A percentile compares a stretch with the other conserved stretches of the same genome.
phyloP scores from a whole-genome alignment of 345 rosid genomes.

The Dipteronia dyeriana region DNA sequence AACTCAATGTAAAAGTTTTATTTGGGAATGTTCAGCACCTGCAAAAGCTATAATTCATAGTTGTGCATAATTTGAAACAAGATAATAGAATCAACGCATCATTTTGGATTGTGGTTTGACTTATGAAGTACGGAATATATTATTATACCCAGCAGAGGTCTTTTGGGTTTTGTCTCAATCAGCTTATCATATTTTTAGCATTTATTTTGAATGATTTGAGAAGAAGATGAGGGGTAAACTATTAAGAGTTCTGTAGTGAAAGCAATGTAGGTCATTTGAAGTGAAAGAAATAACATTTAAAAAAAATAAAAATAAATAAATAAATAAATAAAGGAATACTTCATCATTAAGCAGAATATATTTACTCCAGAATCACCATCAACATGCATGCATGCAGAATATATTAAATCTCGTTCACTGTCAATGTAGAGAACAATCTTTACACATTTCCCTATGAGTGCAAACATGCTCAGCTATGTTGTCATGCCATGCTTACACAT shows the following conservation, averaged over 20 bases:
- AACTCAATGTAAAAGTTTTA: neutral
- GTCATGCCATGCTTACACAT: neutral
- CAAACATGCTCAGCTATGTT: constrained; percentile 3
- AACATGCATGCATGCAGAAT: too few relatives aligned
- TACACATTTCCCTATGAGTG: neutral
- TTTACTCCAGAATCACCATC: constrained; percentile 7
- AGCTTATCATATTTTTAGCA: neutral
- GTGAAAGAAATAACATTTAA: neutral
- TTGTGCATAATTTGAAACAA: neutral
- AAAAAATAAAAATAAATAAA: too few relatives aligned
- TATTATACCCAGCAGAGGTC: neutral
- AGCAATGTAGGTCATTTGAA: neutral
- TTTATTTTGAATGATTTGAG: neutral
- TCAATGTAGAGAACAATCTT: neutral
- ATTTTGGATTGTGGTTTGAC: neutral
- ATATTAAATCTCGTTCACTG: neutral
- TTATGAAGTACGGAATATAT: neutral
- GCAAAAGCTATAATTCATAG: neutral
- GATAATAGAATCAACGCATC: neutral
- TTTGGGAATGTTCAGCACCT: neutral
- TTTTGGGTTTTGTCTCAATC: neutral
- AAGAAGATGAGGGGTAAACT: neutral
- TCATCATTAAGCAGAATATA: neutral
- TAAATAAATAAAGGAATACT: too few relatives aligned
- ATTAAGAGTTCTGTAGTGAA: neutral